Evolutionary conservation across 768 basidiomycete species (phyloP).

Genomic region (Leccinum broughii): DNA sequence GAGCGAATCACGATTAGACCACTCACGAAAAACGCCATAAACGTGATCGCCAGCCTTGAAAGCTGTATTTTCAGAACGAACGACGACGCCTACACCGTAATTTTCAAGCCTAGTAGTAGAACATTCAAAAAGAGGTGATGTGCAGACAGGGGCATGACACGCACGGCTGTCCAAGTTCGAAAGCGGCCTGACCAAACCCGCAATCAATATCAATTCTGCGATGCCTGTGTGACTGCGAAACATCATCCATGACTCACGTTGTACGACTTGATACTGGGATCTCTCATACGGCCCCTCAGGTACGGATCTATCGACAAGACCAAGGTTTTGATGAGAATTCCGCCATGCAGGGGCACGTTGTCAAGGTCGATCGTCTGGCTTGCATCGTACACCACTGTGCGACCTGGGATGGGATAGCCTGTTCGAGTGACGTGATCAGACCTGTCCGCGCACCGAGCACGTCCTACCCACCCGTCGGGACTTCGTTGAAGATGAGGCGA

Average conservation of each 20-base stretch:
- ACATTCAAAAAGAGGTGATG: background rate
- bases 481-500: constrained; percentile 38
- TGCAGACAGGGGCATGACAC: background rate
- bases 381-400: constrained; percentile 48
- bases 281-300: constrained; percentile 43
- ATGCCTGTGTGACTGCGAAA: background rate
- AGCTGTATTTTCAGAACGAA: constrained; percentile 14
- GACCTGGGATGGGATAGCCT: constrained; percentile 43
- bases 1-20: constrained; percentile 37
- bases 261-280: constrained; percentile 10
- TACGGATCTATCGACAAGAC: constrained; percentile 50
- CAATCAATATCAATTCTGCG: background rate
- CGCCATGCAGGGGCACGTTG: constrained; percentile 42
- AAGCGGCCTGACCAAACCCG: constrained; percentile 2
- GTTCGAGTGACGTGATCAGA: background rate
- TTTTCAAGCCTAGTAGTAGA: constrained; percentile 23
- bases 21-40: constrained; percentile 30
- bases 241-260: constrained; percentile 3
- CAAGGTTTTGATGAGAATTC: constrained; percentile 51
- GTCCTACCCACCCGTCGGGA: constrained; percentile 26
- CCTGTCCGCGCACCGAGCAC: background rate
- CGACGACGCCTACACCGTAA: constrained; percentile 40
- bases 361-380: constrained; percentile 51
- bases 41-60: constrained; percentile 8
- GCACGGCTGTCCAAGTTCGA: constrained; percentile 20